Evolutionary conservation across 495 filamentous ascomycete genomes (phyloP).

Genomic region (Patellaria atrata): DNA sequence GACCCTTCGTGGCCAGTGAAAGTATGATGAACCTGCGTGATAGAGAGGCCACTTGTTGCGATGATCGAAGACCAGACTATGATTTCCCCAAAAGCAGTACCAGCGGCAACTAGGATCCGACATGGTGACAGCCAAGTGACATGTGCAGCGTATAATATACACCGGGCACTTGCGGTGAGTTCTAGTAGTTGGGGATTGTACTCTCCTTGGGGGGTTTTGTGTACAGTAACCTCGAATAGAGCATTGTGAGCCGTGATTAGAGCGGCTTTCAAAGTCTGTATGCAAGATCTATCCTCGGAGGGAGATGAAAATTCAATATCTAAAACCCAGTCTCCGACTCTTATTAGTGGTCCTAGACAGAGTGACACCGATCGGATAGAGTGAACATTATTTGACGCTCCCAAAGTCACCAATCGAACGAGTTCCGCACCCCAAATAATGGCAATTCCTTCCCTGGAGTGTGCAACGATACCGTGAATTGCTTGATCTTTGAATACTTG

Average conservation of each 20-base stretch:
- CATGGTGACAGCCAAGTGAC: constrained; percentile 41
- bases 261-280: no score
- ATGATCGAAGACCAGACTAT: constrained; percentile 63
- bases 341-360: neutral
- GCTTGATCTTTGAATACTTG: constrained; percentile 46
- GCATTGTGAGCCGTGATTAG: constrained; percentile 82
- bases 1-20: constrained; percentile 90
- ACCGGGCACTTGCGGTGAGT: constrained; percentile 56
- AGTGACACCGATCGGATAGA: no score
- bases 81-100: constrained; percentile 88
- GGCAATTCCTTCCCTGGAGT: constrained; percentile 7
- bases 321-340: neutral
- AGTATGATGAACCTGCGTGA: constrained; percentile 40
- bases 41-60: neutral
- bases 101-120: constrained; percentile 61
- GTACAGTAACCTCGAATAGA: constrained; percentile 27
- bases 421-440: constrained; percentile 25
- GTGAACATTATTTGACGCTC: no score
- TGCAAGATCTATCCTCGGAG: no score
- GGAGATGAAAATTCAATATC: no score
- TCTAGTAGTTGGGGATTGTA: constrained; percentile 23
- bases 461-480: constrained; percentile 52
- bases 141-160: constrained; percentile 78
- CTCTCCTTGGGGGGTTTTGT: constrained; percentile 11
- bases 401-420: constrained; percentile 2